Percentiles rank a stretch among this genome's conserved stretches.
Evolutionary conservation across 352 stramenopile genomes (phyloP).

Genomic region (Saprolegnia diclina): DNA sequence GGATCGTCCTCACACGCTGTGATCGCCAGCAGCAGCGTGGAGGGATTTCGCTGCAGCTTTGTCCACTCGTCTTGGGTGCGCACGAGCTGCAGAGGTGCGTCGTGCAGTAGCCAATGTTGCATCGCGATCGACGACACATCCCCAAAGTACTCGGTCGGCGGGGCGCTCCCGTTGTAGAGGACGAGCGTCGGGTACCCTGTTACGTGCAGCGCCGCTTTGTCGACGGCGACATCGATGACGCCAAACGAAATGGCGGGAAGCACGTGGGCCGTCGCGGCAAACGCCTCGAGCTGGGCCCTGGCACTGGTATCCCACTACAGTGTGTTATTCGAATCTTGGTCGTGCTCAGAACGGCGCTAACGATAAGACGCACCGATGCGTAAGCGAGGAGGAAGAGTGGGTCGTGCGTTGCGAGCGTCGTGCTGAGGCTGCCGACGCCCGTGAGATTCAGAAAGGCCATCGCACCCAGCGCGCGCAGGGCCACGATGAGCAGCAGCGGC

Average conservation of each 20-base stretch:
- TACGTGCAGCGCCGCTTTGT: neutral
- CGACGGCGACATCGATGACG: neutral
- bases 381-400: constrained; percentile 8
- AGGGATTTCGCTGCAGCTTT: neutral
- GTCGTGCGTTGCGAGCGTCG: neutral
- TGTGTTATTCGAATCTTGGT: neutral
- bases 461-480: neutral
- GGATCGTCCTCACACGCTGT: neutral
- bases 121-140: neutral
- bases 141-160: neutral
- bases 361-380: neutral
- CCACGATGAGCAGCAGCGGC: neutral
- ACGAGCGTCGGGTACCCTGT: constrained; percentile 6
- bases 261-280: neutral
- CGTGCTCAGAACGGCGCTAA: neutral
- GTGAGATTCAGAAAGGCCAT: neutral
- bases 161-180: neutral
- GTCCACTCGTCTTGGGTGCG: neutral
- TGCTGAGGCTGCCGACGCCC: neutral
- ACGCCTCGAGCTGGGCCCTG: neutral
- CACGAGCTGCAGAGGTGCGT: neutral
- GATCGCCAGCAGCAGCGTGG: neutral
- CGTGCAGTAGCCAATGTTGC: constrained; percentile 5
- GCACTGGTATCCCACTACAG: constrained; percentile 7
- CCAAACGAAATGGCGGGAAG: neutral